Evolutionary conservation across 2,329 filamentous ascomycete genomes (phyloP).

Genomic region (Aspergillus bombycis): DNA sequence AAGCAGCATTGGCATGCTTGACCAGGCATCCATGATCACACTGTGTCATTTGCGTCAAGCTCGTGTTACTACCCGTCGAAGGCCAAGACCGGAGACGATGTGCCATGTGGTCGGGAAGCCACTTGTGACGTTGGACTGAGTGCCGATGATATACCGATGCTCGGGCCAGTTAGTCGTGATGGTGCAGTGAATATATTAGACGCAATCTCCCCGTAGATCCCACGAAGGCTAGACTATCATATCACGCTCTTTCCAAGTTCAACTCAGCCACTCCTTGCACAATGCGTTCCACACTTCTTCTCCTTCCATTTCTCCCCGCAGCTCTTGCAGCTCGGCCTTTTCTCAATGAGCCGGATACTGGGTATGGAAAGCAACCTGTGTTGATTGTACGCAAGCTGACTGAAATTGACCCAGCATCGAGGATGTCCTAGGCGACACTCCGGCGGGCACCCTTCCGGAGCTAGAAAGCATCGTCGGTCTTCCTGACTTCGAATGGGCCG

Average conservation of each 20-base stretch:
- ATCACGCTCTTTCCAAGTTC: neutral
- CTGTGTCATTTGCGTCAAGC: neutral
- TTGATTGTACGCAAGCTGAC: no score
- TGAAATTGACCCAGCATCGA: slow-evolving; percentile 7
- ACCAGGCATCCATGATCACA: neutral
- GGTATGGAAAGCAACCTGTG: neutral
- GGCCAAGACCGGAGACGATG: neutral
- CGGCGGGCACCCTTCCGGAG: slow-evolving; percentile 9
- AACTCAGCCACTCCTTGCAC: slow-evolving; percentile 5
- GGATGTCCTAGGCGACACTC: slow-evolving; percentile 9
- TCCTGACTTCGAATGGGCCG: slow-evolving; percentile 15
- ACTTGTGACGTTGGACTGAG: neutral
- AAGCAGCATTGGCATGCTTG: neutral
- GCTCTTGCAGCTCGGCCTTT: slow-evolving; percentile 14
- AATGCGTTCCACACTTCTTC: slow-evolving; percentile 10
- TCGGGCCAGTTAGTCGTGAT: neutral
- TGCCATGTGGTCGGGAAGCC: neutral
- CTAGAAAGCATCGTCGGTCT: slow-evolving; percentile 10
- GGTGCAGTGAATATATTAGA: neutral
- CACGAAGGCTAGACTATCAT: neutral
- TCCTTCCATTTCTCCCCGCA: slow-evolving; percentile 7
- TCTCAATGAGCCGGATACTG: slow-evolving; percentile 16
- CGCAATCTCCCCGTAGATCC: neutral
- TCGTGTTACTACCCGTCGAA: neutral
- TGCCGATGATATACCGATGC: neutral